A percentile compares a stretch with the other conserved stretches of the same genome.
Evolutionary conservation across 768 basidiomycete genomes (phyloP).

Genomic region (Calocera cornea): DNA sequence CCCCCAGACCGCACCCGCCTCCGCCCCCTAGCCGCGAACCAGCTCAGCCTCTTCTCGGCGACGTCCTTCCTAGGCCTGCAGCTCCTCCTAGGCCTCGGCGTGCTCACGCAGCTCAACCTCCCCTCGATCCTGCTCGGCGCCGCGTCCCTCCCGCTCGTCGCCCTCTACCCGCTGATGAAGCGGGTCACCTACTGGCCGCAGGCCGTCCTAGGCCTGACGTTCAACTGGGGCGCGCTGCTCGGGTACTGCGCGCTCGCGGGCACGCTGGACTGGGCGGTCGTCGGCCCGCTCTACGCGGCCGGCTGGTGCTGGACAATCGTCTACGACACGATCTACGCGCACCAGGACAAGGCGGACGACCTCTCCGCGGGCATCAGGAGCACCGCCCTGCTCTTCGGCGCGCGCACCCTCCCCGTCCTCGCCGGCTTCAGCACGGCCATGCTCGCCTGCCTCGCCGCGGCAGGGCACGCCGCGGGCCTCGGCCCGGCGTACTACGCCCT

Average conservation of each 20-base stretch:
- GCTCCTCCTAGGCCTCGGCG: constrained; percentile 72
- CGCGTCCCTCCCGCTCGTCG: constrained; percentile 75
- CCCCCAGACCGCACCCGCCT: neutral
- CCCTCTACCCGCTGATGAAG: constrained; percentile 93
- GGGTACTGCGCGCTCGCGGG: constrained; percentile 93
- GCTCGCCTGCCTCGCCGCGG: constrained; percentile 57
- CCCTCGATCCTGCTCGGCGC: constrained; percentile 91
- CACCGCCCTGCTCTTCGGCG: constrained; percentile 83
- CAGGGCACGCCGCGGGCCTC: constrained; percentile 68
- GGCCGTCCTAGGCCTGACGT: constrained; percentile 82
- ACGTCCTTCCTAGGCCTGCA: constrained; percentile 27
- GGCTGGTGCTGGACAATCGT: constrained; percentile 88
- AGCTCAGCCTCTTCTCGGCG: neutral
- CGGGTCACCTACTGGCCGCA: constrained; percentile 95
- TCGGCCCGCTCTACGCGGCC: constrained; percentile 78
- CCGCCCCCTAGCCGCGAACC: neutral
- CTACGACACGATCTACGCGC: constrained; percentile 96
- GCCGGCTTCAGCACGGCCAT: constrained; percentile 62
- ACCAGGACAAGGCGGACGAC: constrained; percentile 92
- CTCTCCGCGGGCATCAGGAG: constrained; percentile 77
- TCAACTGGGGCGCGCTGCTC: constrained; percentile 93
- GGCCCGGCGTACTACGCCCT: constrained; percentile 60
- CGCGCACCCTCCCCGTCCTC: constrained; percentile 61
- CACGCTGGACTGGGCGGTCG: constrained; percentile 63
- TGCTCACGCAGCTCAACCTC: constrained; percentile 84